A percentile compares a stretch with the other conserved stretches of the same genome.
These are phyloP conservation scores for Pythium utonaiense DNA, from an alignment of 352 stramenopile species.

Conservation along the genomic window DNA sequence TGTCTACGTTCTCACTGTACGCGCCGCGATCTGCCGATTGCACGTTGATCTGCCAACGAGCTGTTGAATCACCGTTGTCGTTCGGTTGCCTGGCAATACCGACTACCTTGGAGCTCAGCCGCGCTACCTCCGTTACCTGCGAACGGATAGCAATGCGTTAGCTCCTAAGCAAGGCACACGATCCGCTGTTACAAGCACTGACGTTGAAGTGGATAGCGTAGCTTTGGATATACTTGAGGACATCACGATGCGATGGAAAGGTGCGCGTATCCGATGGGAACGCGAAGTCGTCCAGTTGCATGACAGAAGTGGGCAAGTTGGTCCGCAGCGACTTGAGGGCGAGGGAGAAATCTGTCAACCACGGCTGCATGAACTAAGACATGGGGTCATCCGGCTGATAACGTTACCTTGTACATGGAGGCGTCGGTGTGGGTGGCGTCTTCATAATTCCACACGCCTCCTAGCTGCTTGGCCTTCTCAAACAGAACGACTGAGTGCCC, in stretches of 20 bases:
- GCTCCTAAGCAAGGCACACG: neutral
- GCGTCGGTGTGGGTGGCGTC: constrained; percentile 38
- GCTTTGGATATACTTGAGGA: constrained; percentile 66
- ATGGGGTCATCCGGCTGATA: neutral
- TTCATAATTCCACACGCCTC: constrained; percentile 81
- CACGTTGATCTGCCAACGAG: constrained; percentile 41
- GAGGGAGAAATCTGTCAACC: neutral
- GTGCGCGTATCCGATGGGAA: constrained; percentile 51
- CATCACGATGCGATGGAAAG: constrained; percentile 59
- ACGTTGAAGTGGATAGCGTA: constrained; percentile 53
- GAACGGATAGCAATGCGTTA: neutral
- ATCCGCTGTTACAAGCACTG: neutral
- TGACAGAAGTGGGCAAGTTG: constrained; percentile 75
- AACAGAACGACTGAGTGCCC: constrained; percentile 71
- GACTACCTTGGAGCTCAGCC: constrained; percentile 49
- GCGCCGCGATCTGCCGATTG: constrained; percentile 28
- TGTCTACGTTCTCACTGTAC: constrained; percentile 72
- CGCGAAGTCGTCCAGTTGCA: constrained; percentile 69
- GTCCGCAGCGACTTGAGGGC: constrained; percentile 60
- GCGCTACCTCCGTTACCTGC: constrained; percentile 42
- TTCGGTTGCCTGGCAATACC: constrained; percentile 35
- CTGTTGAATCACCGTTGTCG: neutral
- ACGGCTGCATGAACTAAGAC: neutral
- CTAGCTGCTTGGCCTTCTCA: constrained; percentile 56
- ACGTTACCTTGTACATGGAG: constrained; percentile 65